A percentile compares a stretch with the other conserved stretches of the same genome.
These are phyloP conservation scores for Thalassia testudinum DNA, from an alignment of 116 monocot genomes.

Conservation along the genomic window DNA sequence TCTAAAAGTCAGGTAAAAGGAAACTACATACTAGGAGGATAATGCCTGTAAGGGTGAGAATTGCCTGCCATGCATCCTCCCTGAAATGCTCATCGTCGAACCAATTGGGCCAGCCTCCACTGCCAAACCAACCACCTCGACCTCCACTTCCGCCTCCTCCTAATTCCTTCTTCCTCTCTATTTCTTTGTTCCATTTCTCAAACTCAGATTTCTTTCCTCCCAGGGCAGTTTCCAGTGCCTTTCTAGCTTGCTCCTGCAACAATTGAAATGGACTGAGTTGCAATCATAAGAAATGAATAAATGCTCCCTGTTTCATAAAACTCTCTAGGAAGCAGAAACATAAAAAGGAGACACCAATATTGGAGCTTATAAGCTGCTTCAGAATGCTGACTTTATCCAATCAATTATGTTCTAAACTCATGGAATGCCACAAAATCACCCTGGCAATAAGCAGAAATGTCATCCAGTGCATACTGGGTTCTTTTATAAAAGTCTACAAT, in stretches of 20 bases:
- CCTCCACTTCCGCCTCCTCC: constrained; percentile 42
- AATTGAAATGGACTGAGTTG: constrained; percentile 10
- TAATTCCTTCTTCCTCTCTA: constrained; percentile 45
- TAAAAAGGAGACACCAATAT: too few relatives aligned
- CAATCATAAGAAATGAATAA: neutral
- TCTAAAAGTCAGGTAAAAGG: too few relatives aligned
- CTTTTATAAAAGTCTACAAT: too few relatives aligned
- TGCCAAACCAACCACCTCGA: constrained; percentile 73
- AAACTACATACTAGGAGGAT: constrained; percentile 29
- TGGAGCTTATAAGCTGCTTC: too few relatives aligned
- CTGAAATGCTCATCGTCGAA: constrained; percentile 65
- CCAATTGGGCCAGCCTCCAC: constrained; percentile 68
- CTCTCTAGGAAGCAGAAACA: too few relatives aligned
- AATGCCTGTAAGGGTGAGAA: constrained; percentile 50
- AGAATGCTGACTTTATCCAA: too few relatives aligned
- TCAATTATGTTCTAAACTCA: too few relatives aligned
- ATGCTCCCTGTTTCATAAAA: too few relatives aligned
- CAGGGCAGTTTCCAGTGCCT: constrained; percentile 66
- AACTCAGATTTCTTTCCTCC: constrained; percentile 63
- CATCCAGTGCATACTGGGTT: too few relatives aligned
- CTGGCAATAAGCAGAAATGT: too few relatives aligned
- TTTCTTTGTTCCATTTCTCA: constrained; percentile 88
- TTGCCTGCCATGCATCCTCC: constrained; percentile 59
- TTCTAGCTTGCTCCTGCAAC: constrained; percentile 68
- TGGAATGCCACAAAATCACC: too few relatives aligned